Conservation (phyloP, 1,284 basidiomycete species). For the Tilletia caries region DNA sequence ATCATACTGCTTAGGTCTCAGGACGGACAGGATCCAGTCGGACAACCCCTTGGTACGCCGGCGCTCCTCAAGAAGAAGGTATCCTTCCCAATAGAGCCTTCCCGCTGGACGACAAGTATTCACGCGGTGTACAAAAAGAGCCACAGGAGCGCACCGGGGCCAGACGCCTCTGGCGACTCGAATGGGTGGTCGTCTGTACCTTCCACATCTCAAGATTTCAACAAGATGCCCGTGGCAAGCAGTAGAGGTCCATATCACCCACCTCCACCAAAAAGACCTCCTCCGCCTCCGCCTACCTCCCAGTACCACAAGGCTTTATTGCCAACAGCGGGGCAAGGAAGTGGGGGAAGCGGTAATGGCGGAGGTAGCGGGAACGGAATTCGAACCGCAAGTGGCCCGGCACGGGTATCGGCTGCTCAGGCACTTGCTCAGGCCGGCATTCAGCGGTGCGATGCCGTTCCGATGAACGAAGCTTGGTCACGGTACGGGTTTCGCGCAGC, state of each 20-base stretch:
- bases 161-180: neutral
- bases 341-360: neutral
- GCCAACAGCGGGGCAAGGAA: neutral
- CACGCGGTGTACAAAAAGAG: no score
- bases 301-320: neutral
- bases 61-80: no score
- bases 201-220: neutral
- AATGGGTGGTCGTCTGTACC: neutral
- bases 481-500: neutral
- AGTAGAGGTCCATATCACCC: neutral
- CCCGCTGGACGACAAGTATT: no score
- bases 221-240: no score
- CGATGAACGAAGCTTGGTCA: neutral
- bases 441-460: neutral
- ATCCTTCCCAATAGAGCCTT: no score
- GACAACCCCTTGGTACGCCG: no score
- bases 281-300: conserved; percentile 1
- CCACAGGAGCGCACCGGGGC: neutral
- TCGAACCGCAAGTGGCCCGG: no score
- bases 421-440: conserved; percentile 3
- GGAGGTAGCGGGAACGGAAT: no score
- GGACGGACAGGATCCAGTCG: no score
- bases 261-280: neutral
- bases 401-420: neutral
- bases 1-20: no score